Conservation (phyloP, 2,329 filamentous ascomycete species). For the Aspergillus thermomutatus region DNA sequence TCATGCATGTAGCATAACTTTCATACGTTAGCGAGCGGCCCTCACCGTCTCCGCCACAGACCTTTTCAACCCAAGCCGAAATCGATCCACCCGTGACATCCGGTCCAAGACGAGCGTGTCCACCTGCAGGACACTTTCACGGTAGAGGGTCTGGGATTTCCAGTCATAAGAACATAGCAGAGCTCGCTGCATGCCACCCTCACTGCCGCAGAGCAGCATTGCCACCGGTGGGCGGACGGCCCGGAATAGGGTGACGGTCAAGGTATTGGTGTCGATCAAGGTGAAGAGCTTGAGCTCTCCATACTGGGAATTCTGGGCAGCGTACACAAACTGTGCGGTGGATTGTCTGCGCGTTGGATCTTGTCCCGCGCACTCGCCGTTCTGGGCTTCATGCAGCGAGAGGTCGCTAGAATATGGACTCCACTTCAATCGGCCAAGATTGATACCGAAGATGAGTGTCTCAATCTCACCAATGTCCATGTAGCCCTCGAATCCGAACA, state of each 20-base stretch:
- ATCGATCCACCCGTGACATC: slow-evolving; percentile 34
- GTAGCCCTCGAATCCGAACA: slow-evolving; percentile 45
- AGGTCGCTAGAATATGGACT: slow-evolving; percentile 29
- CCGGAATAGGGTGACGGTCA: slow-evolving; percentile 43
- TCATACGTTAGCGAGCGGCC: no score
- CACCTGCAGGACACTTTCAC: slow-evolving; percentile 46
- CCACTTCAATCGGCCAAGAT: slow-evolving; percentile 37
- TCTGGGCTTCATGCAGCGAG: no score
- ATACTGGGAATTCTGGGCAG: no score
- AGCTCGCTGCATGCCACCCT: slow-evolving; percentile 47
- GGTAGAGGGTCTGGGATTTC: slow-evolving; percentile 39
- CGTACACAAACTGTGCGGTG: no score
- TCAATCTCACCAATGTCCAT: slow-evolving; percentile 40
- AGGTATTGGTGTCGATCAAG: slow-evolving; percentile 41
- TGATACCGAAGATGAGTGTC: slow-evolving; percentile 36
- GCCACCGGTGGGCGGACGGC: slow-evolving; percentile 40
- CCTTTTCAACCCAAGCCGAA: slow-evolving; percentile 29
- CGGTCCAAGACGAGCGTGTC: slow-evolving; percentile 36
- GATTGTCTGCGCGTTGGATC: no score
- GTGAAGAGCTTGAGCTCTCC: slow-evolving; percentile 36
- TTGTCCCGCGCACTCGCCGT: no score
- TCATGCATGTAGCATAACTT: no score
- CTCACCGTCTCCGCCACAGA: no score
- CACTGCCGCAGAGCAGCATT: slow-evolving; percentile 43
- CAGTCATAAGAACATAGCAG: slow-evolving; percentile 48